These are phyloP conservation scores for Mortierella claussenii DNA, from an alignment of 192 early-diverging fungal genomes.

Conservation along the genomic window DNA sequence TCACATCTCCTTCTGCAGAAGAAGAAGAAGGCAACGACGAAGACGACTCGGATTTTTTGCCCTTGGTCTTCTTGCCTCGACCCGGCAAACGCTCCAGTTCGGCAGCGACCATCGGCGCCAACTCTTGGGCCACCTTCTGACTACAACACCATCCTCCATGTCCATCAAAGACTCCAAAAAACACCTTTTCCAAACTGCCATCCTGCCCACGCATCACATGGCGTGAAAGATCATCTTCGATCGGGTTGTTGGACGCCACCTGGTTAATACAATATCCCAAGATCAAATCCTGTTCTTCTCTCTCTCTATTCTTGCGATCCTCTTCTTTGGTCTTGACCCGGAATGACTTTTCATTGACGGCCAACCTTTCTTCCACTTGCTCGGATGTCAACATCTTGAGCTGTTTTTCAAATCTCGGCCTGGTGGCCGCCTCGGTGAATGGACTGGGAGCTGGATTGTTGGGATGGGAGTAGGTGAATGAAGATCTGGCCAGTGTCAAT, in stretches of 20 bases:
- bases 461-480: constrained; percentile 1
- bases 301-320: constrained; percentile 16
- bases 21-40: no score
- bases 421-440: background rate
- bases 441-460: constrained; percentile 1
- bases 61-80: no score
- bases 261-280: constrained; percentile 59
- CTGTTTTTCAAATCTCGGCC: constrained; percentile 29
- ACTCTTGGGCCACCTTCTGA: constrained; percentile 54
- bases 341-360: constrained; percentile 33
- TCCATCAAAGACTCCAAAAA: constrained; percentile 67
- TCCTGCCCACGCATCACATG: constrained; percentile 38
- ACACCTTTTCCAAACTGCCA: constrained; percentile 50
- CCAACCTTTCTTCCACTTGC: constrained; percentile 36
- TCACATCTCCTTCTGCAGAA: constrained; percentile 31
- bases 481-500: background rate
- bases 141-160: constrained; percentile 64
- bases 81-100: constrained; percentile 48
- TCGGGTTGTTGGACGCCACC: constrained; percentile 62
- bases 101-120: constrained; percentile 57
- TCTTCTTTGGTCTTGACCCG: constrained; percentile 15
- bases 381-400: constrained; percentile 34
- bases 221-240: constrained; percentile 61
- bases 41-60: no score
- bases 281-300: constrained; percentile 37